Evolutionary conservation across 768 basidiomycete species (phyloP), one percentile per base, ranked within the genome.

Genomic region (Calvatia gigantea): DNA sequence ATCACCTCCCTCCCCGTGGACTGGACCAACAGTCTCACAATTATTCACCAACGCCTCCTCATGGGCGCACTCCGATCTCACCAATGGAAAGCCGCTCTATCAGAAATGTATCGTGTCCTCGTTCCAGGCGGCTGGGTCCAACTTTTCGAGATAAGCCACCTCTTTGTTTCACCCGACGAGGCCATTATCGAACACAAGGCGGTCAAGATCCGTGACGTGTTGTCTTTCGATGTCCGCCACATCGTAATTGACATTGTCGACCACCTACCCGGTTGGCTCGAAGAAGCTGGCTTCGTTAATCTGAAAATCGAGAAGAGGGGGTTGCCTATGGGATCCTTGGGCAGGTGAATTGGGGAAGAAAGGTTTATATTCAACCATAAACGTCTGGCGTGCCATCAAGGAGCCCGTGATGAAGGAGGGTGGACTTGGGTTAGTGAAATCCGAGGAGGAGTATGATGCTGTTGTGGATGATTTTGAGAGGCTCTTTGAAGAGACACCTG

Each of bases 21-120:
- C 31, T 59, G 58, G 58, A 31, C 42, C 15, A 35, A 33, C n/a
- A 51, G 50, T 27, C 46, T 59, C 42, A 17, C 49, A 9, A 45
- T 59, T 23, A 45, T 51, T 27, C 54, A 59, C 21, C 58, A 59
- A 47, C 54, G 58, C 6, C 55, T 59, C 27, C 58, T 59, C 27
- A 8, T 51, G 6, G 37, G 32, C 5, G 54, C 54, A 15, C 37
- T 59, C 27, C 49, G 44, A 32, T 14, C 15, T 14, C 25, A 31
- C 7, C 49, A 59, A 35, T 56, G 58, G 58, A 38, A 48, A 33
- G 15, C 49, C 8, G 54, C 58, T 4, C 1, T 59, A 23, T 15
- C 41, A 2, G 54, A 51, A n/a, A 42, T 59, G 42, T 47, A 56
- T 43, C 58, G 43, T 8, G 41, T 45, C 6, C 35, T 55, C 3